phyloP scores from a whole-genome alignment of 768 basidiomycete genomes.

The Rhodocollybia butyracea region DNA sequence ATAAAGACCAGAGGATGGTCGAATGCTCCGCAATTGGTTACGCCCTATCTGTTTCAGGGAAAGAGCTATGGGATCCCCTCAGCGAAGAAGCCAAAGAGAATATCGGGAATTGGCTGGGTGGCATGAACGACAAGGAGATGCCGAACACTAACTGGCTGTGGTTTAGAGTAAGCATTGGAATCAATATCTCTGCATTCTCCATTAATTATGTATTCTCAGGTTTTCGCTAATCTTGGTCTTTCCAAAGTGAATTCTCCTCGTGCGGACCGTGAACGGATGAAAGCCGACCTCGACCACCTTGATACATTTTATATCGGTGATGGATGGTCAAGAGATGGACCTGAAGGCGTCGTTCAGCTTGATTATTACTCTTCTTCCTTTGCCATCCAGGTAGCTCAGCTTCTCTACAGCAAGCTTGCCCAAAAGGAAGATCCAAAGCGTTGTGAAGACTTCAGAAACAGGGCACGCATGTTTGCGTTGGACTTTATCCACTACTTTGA shows the following conservation, averaged over 20 bases:
- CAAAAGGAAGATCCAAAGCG: conserved; percentile 59
- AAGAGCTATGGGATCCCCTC: conserved; percentile 64
- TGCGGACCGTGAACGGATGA: conserved; percentile 60
- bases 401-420: conserved; percentile 67
- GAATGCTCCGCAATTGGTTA: conserved; percentile 79
- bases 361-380: conserved; percentile 81
- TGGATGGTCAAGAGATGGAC: conserved; percentile 78
- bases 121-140: conserved; percentile 82
- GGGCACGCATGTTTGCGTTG: conserved; percentile 59
- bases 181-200: not conserved
- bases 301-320: conserved; percentile 77
- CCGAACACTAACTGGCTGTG: conserved; percentile 84
- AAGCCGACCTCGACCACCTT: conserved; percentile 69
- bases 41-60: conserved; percentile 60
- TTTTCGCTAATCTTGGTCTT: conserved; percentile 73
- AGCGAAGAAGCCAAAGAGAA: conserved; percentile 48
- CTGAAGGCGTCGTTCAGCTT: conserved; percentile 72
- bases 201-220: conserved; percentile 30
- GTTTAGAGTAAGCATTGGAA: conserved; percentile 54
- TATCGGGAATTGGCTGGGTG: conserved; percentile 65
- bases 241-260: conserved; percentile 55
- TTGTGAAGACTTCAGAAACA: conserved; percentile 60
- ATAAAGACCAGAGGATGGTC: conserved; percentile 80
- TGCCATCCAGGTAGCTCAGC: conserved; percentile 73
- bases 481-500: conserved; percentile 80